Evolutionary conservation across 2,329 filamentous ascomycete species (phyloP).

Genomic region (Ophiocordyceps sinensis): DNA sequence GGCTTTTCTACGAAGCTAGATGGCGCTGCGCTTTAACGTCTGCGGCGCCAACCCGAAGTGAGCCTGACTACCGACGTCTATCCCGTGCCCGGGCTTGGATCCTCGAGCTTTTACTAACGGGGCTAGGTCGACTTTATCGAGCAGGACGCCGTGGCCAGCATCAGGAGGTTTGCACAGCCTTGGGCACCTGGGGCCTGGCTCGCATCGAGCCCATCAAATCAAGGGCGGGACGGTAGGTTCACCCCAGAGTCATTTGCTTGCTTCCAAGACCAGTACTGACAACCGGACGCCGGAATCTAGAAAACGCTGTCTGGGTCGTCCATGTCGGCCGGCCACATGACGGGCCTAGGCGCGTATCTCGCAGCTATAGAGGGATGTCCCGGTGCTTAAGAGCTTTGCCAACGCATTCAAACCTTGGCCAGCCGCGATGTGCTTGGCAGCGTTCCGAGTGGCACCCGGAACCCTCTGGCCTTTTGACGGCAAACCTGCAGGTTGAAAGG

Average conservation of each 20-base stretch:
- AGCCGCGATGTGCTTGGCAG: constrained; percentile 22
- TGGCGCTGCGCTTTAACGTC: not conserved
- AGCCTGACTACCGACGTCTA: not conserved
- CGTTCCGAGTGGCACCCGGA: constrained; percentile 25
- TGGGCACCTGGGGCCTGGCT: not conserved
- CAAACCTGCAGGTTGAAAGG: not conserved
- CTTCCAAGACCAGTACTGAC: not conserved
- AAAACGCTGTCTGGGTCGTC: constrained; percentile 26
- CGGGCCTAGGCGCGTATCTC: constrained; percentile 17
- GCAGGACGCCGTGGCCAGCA: not conserved
- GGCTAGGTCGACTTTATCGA: not conserved
- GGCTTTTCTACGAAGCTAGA: not conserved
- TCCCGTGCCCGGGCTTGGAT: too few species aligned
- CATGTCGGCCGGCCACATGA: constrained; percentile 29
- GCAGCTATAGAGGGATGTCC: constrained; percentile 4
- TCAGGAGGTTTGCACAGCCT: not conserved
- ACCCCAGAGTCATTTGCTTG: not conserved
- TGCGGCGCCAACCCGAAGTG: not conserved
- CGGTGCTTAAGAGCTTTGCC: constrained; percentile 28
- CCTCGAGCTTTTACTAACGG: not conserved
- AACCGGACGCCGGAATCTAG: not conserved
- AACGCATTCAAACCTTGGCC: constrained; percentile 26
- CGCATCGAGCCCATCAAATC: too few species aligned
- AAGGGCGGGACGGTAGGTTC: constrained; percentile 4
- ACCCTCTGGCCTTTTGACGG: constrained; percentile 41